These are phyloP conservation scores for Jasminum sambac DNA, from an alignment of 257 asterid species.

Conservation along the genomic window DNA sequence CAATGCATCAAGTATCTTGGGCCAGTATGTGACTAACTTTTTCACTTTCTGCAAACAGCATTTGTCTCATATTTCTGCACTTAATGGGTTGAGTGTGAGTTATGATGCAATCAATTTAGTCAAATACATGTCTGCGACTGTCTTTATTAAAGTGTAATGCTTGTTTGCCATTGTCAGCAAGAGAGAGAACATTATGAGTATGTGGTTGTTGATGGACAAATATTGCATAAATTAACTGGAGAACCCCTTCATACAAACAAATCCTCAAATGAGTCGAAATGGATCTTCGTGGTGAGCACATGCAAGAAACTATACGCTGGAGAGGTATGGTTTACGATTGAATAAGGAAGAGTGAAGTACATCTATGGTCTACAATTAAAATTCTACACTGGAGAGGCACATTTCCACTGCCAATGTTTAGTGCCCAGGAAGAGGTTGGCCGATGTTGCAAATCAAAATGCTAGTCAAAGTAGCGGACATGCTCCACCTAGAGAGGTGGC, in stretches of 20 bases:
- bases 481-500: no score
- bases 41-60: slow-evolving; percentile 7
- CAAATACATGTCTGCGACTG: background rate
- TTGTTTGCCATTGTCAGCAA: slow-evolving; percentile 48
- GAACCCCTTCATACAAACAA: slow-evolving; percentile 58
- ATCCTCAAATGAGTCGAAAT: slow-evolving; percentile 54
- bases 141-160: slow-evolving; percentile 12
- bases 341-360: background rate
- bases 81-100: background rate
- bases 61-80: background rate
- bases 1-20: slow-evolving; percentile 94
- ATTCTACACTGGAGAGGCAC: no score
- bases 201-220: slow-evolving; percentile 56
- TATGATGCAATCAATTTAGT: background rate
- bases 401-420: no score
- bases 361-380: no score
- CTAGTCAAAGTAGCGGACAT: no score
- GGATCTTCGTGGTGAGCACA: slow-evolving; percentile 99
- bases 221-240: slow-evolving; percentile 53
- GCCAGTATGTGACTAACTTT: slow-evolving; percentile 61
- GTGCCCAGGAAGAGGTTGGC: no score
- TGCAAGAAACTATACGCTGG: slow-evolving; percentile 72
- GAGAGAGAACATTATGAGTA: slow-evolving; percentile 81
- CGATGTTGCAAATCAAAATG: no score
- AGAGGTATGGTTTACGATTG: slow-evolving; percentile 47